A percentile compares a stretch with the other conserved stretches of the same genome.
Evolutionary conservation across 257 asterid species (phyloP).

Genomic region (Gentiana macrophylla): DNA sequence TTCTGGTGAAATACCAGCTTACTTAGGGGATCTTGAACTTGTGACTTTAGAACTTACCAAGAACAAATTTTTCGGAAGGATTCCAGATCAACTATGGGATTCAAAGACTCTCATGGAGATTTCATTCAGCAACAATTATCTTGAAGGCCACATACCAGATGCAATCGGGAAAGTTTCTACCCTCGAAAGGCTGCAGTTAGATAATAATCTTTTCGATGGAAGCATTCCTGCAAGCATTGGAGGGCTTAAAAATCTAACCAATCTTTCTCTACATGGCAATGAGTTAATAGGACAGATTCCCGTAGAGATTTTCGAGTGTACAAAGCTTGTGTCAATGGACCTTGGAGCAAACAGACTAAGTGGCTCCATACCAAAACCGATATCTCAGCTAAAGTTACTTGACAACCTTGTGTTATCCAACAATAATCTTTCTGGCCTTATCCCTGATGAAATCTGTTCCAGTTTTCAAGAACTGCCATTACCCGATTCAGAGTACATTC

Average conservation of each 20-base stretch:
- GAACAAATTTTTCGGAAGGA: slow-evolving; percentile 43
- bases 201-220: slow-evolving; percentile 48
- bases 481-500: slow-evolving; percentile 68
- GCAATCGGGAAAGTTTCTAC: slow-evolving; percentile 20
- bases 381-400: slow-evolving; percentile 41
- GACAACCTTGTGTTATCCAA: slow-evolving; percentile 72
- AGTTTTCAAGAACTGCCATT: slow-evolving; percentile 56
- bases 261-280: slow-evolving; percentile 66
- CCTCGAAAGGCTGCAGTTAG: slow-evolving; percentile 46
- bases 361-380: slow-evolving; percentile 43
- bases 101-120: slow-evolving; percentile 55
- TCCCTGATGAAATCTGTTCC: slow-evolving; percentile 70
- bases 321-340: slow-evolving; percentile 51
- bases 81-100: slow-evolving; percentile 60
- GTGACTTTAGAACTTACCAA: slow-evolving; percentile 45
- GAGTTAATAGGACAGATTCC: slow-evolving; percentile 52
- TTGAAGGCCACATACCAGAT: slow-evolving; percentile 40
- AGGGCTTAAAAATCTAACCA: slow-evolving; percentile 49
- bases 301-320: slow-evolving; percentile 49
- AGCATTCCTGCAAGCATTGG: slow-evolving; percentile 54
- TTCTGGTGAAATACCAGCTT: slow-evolving; percentile 55
- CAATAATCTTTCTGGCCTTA: slow-evolving; percentile 46
- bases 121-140: slow-evolving; percentile 32
- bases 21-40: slow-evolving; percentile 49
- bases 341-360: slow-evolving; percentile 43